Percentiles rank a stretch among this genome's conserved stretches.
Conservation (phyloP, 2,329 filamentous ascomycete species). For the Phaeosphaeria sp. region DNA sequence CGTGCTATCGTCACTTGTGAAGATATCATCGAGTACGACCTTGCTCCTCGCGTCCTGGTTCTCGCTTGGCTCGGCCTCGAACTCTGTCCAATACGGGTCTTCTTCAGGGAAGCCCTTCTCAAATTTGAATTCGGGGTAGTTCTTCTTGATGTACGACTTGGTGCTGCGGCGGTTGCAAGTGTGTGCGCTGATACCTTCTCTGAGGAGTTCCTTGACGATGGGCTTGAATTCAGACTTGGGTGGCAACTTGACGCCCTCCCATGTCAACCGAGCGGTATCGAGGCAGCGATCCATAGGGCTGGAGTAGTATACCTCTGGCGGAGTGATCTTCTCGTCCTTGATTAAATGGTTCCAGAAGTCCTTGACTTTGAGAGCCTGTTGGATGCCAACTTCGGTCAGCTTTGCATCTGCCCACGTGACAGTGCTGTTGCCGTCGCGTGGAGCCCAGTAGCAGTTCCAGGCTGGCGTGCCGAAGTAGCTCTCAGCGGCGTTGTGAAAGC, state of each 20-base stretch:
- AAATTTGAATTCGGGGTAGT: constrained; percentile 63
- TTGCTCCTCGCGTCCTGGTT: constrained; percentile 59
- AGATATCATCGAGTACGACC: constrained; percentile 61
- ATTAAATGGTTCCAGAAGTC: constrained; percentile 64
- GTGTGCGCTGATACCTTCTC: constrained; percentile 72
- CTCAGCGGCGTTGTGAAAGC: constrained; percentile 70
- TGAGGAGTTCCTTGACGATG: constrained; percentile 68
- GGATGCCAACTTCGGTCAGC: constrained; percentile 64
- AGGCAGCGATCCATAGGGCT: constrained; percentile 70
- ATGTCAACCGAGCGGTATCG: constrained; percentile 69
- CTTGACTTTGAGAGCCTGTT: constrained; percentile 65
- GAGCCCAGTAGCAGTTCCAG: constrained; percentile 75
- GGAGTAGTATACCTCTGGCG: constrained; percentile 70
- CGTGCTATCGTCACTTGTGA: constrained; percentile 54
- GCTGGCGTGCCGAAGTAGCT: constrained; percentile 70
- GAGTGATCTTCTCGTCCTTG: constrained; percentile 61
- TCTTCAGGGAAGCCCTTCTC: constrained; percentile 68
- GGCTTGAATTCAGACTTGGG: constrained; percentile 61
- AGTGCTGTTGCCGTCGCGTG: constrained; percentile 69
- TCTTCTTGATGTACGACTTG: constrained; percentile 59
- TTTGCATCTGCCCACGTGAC: constrained; percentile 68
- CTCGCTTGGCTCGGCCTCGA: constrained; percentile 57
- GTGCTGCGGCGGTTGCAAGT: constrained; percentile 70
- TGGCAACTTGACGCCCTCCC: constrained; percentile 61
- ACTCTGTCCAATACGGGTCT: constrained; percentile 61